Base-by-base conservation (phyloP, 2,329 filamentous ascomycete genomes). In the Intubia oerlemansii region DNA sequence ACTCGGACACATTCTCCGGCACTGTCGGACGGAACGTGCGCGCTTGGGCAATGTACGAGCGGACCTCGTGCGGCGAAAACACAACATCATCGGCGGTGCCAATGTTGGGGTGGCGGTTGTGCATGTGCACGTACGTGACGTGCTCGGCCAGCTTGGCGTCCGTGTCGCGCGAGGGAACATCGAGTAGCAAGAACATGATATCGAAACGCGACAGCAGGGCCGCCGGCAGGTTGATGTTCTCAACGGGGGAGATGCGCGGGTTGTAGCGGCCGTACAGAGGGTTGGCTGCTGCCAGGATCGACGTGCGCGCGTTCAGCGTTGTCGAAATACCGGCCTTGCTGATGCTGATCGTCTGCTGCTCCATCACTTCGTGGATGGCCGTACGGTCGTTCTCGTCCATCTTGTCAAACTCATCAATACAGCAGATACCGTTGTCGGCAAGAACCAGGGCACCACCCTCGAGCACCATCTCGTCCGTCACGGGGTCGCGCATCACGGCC, bases 171-270 rank as follows among this genome's bases (percentile, higher is more conserved):
- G 72, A 74, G 3, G 88, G 85, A 21, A 81, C 92, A 56, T 98
- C 88, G 34, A 98, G 75, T 42, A 98, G 84, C 26, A 98, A 62
- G 62, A 95, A 98, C 40, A 98, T 67, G 40, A 98, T 66, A 49
- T 98, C 88, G 53, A 98, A 98, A 66, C 88, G 80, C 34, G 85
- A 93, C 31, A 98, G 67, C 13, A 98, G 68, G 13, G 88, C 88
- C 12, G 88, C 88, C n/a, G 88, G 88, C 23, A 98, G 71, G 52
- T 98, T 98, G 54, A 98, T 98, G 52, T 98, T 98, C 51, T 98
- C 88, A 16, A 98, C 84, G 1, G 88, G 88, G 1, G 85, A 93
- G 42, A 98, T 77, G 37, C 82, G 80, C 32, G 88, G 88, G 55
- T 98, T 98, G 61, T 98, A 98, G 36, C 88, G 80, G 38, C 88